Percentiles rank a stretch among this genome's conserved stretches.
These are phyloP conservation scores for Rhododendron griersonianum DNA, from an alignment of 148 eudicot genomes.

Conservation along the genomic window DNA sequence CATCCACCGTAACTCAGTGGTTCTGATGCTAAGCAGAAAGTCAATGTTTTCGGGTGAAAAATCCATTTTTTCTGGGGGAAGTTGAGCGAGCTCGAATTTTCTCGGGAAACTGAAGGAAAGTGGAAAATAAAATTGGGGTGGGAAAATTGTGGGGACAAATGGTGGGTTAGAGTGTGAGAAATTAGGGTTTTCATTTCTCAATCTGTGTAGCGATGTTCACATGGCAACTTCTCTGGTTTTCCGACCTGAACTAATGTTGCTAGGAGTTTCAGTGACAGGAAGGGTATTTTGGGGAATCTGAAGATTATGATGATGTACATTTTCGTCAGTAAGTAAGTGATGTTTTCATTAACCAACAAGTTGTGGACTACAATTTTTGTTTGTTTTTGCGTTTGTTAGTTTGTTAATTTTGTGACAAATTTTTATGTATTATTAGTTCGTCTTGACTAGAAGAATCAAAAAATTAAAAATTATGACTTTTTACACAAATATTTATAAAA, in stretches of 20 bases:
- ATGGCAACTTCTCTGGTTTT: neutral
- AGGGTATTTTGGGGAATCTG: neutral
- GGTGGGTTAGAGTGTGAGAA: conserved; percentile 14
- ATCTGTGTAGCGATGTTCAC: neutral
- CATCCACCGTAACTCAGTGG: conserved; percentile 59
- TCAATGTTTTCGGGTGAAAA: conserved; percentile 14
- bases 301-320: neutral
- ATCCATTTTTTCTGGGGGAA: conserved; percentile 20
- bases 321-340: neutral
- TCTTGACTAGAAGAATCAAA: no score
- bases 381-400: no score
- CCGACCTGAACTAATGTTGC: neutral
- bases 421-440: no score
- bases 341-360: no score
- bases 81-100: conserved; percentile 15
- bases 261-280: neutral
- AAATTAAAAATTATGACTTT: no score
- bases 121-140: conserved; percentile 17
- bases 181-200: conserved; percentile 46
- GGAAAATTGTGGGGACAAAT: conserved; percentile 13
- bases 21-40: conserved; percentile 23
- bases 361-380: no score
- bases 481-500: no score
- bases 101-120: conserved; percentile 15
- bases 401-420: no score